These are phyloP conservation scores for Ogataea methylovora DNA, from an alignment of 805 yeast species.

Conservation along the genomic window DNA sequence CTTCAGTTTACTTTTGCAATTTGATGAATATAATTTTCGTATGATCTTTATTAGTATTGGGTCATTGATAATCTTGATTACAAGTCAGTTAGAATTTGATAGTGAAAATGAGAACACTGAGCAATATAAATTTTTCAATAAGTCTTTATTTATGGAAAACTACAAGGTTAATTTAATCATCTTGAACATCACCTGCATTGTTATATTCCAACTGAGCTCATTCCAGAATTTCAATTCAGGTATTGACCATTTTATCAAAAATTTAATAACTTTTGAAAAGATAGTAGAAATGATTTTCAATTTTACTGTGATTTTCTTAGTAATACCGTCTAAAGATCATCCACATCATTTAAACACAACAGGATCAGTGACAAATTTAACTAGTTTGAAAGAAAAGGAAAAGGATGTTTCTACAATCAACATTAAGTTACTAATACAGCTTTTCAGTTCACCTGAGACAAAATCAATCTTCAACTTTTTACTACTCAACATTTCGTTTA, in stretches of 20 bases:
- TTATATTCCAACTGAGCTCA: neutral
- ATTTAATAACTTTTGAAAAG: too few relatives aligned
- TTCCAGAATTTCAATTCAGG: too few relatives aligned
- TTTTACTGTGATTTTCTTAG: conserved; percentile 5
- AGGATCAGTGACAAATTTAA: conserved; percentile 3
- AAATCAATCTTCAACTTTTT: conserved; percentile 84
- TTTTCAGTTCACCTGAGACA: conserved; percentile 57
- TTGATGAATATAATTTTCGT: conserved; percentile 16
- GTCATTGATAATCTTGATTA: conserved; percentile 18
- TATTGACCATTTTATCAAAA: too few relatives aligned
- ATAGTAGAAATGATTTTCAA: conserved; percentile 9
- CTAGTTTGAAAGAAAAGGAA: too few relatives aligned
- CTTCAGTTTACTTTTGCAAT: conserved; percentile 6
- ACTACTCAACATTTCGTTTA: conserved; percentile 79
- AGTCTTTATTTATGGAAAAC: conserved; percentile 13
- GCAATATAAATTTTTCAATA: conserved; percentile 17
- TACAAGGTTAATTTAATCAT: conserved; percentile 17
- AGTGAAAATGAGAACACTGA: conserved; percentile 6
- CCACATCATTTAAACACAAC: neutral
- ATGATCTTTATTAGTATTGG: conserved; percentile 24
- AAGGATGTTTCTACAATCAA: conserved; percentile 4
- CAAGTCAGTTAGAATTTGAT: conserved; percentile 22
- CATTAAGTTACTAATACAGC: conserved; percentile 22
- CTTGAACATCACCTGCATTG: conserved; percentile 10
- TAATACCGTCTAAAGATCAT: conserved; percentile 8